A percentile compares a stretch with the other conserved stretches of the same genome.
Conservation (phyloP, 1,284 basidiomycete genomes). For the Psilocybe mexicana region DNA sequence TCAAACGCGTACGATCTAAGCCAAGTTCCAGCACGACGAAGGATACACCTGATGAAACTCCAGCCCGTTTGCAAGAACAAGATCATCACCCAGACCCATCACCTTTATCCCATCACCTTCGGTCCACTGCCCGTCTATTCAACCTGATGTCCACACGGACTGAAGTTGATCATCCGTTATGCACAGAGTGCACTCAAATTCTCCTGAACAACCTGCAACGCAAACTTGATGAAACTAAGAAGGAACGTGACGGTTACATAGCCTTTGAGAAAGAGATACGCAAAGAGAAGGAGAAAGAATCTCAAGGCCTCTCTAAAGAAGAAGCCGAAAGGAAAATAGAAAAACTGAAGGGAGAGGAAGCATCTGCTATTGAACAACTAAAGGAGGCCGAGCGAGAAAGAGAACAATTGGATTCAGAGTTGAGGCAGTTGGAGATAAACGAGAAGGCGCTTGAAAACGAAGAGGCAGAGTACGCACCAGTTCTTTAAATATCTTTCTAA, state of each 20-base stretch:
- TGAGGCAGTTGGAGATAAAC: conserved; percentile 70
- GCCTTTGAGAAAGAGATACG: conserved; percentile 87
- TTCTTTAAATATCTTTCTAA: conserved; percentile 1
- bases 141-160: conserved; percentile 78
- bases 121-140: conserved; percentile 74
- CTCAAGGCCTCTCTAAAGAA: conserved; percentile 57
- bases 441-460: conserved; percentile 76
- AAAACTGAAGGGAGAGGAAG: conserved; percentile 76
- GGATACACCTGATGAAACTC: conserved; percentile 21
- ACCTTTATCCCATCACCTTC: conserved; percentile 77
- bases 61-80: conserved; percentile 38
- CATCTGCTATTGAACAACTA: conserved; percentile 69
- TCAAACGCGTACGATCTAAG: conserved; percentile 41
- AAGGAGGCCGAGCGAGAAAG: conserved; percentile 75
- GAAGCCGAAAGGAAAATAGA: conserved; percentile 73
- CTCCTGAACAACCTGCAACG: conserved; percentile 77
- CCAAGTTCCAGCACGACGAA: conserved; percentile 28
- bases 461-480: conserved; percentile 71
- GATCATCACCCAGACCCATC: conserved; percentile 58
- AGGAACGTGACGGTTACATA: conserved; percentile 90
- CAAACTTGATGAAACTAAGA: conserved; percentile 87
- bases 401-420: conserved; percentile 72
- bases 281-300: conserved; percentile 70
- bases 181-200: conserved; percentile 89
- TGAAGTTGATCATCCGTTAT: conserved; percentile 93